These are phyloP conservation scores for Diaporthe ampelina DNA, from an alignment of 2,329 filamentous ascomycete species.

Conservation along the genomic window DNA sequence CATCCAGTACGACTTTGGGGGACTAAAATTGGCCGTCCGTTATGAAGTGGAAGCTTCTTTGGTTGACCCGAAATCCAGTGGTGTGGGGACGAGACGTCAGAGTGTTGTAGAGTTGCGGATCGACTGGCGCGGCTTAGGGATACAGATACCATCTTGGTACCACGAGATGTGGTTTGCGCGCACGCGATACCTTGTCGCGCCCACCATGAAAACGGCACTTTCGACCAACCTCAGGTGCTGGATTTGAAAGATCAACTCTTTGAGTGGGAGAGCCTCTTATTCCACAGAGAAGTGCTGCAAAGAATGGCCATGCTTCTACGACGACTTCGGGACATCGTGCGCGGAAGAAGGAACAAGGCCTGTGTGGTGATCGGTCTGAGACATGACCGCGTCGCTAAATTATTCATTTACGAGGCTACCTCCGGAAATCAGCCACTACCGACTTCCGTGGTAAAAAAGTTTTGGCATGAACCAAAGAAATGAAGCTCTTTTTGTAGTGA, in stretches of 20 bases:
- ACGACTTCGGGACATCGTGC: conserved; percentile 1
- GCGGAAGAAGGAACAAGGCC: neutral
- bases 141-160: neutral
- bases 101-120: conserved; percentile 46
- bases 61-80: neutral
- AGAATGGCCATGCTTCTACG: conserved; percentile 13
- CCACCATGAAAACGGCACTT: conserved; percentile 42
- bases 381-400: neutral
- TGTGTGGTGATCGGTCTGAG: conserved; percentile 24
- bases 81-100: conserved; percentile 40
- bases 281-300: neutral
- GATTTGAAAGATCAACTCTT: conserved; percentile 10
- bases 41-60: conserved; percentile 28
- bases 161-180: conserved; percentile 50
- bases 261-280: conserved; percentile 38
- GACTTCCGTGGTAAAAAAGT: neutral
- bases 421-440: neutral
- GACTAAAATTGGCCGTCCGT: conserved; percentile 27
- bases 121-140: neutral
- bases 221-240: conserved; percentile 37
- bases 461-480: neutral
- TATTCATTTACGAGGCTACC: neutral
- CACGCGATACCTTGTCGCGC: conserved; percentile 46
- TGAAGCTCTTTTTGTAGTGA: neutral
- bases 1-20: conserved; percentile 22